Evolutionary conservation across 306 rosid species (phyloP).

Genomic region (Corylus americana): DNA sequence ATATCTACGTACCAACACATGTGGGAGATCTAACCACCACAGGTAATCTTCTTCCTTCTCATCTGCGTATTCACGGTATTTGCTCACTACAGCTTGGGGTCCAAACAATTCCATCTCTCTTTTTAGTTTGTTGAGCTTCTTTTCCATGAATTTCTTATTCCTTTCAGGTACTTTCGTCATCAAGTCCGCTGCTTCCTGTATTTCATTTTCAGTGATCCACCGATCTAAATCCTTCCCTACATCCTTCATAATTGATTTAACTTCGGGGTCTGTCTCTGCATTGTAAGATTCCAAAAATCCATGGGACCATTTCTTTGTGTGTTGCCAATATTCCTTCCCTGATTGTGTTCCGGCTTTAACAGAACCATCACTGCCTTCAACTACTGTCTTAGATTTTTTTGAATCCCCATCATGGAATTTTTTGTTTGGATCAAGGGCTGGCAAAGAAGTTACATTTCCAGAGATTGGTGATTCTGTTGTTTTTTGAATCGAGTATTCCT

Average conservation of each 20-base stretch:
- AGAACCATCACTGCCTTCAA: slow-evolving; percentile 95
- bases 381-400: slow-evolving; percentile 51
- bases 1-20: slow-evolving; percentile 52
- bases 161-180: slow-evolving; percentile 63
- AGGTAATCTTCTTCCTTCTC: slow-evolving; percentile 80
- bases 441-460: slow-evolving; percentile 31
- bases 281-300: slow-evolving; percentile 86
- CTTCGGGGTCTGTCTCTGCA: slow-evolving; percentile 83
- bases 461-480: slow-evolving; percentile 44
- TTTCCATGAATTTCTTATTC: slow-evolving; percentile 61
- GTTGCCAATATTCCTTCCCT: slow-evolving; percentile 97
- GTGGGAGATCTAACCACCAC: slow-evolving; percentile 94
- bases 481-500: slow-evolving; percentile 32
- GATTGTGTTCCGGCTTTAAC: slow-evolving; percentile 73
- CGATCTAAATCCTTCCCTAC: slow-evolving; percentile 90
- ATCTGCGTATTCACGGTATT: slow-evolving; percentile 83
- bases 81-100: slow-evolving; percentile 94
- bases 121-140: slow-evolving; percentile 79
- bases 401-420: slow-evolving; percentile 18
- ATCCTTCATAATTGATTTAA: slow-evolving; percentile 70
- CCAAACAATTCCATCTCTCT: slow-evolving; percentile 97
- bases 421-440: slow-evolving; percentile 32
- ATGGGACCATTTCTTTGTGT: slow-evolving; percentile 92
- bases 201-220: slow-evolving; percentile 91
- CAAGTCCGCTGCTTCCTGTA: slow-evolving; percentile 80